Evolutionary conservation across 176 grass and related monocot genomes (phyloP).

Genomic region (Oryza rufipogon): DNA sequence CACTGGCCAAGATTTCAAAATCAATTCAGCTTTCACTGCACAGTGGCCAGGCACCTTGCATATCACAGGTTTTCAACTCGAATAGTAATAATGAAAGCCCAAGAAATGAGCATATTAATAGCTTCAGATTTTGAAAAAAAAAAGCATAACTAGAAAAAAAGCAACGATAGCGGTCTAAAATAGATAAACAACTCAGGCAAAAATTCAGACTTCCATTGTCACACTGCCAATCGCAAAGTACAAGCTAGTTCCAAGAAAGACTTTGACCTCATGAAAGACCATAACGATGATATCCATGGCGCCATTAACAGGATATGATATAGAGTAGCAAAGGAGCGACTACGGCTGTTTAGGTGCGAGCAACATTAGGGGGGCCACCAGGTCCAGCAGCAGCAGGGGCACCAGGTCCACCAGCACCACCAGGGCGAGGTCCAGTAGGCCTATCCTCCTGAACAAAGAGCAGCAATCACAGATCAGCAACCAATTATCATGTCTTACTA

Average conservation of each 20-base stretch:
- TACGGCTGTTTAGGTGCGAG: conserved; percentile 32
- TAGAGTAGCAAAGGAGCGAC: not conserved
- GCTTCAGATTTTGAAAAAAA: not conserved
- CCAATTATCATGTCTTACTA: not conserved
- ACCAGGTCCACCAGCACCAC: conserved; percentile 32
- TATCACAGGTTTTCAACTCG: not conserved
- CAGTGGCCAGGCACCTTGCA: not conserved
- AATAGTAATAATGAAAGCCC: not conserved
- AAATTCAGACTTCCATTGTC: not conserved
- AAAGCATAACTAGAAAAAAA: not conserved
- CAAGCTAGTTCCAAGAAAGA: not conserved
- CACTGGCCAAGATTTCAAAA: no score
- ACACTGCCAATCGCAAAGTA: not conserved
- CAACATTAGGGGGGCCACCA: conserved; percentile 28
- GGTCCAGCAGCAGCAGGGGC: conserved; percentile 26
- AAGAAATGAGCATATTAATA: not conserved
- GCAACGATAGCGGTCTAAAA: not conserved
- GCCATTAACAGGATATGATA: not conserved
- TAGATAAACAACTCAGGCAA: not conserved
- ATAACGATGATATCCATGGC: not conserved
- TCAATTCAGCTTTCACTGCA: no score
- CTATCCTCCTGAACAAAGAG: conserved; percentile 42
- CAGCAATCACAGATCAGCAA: not conserved
- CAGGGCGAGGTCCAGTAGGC: conserved; percentile 39
- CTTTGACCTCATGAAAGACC: not conserved